Base-by-base conservation (phyloP, 768 basidiomycete genomes). In the Polyporus arcularius region DNA sequence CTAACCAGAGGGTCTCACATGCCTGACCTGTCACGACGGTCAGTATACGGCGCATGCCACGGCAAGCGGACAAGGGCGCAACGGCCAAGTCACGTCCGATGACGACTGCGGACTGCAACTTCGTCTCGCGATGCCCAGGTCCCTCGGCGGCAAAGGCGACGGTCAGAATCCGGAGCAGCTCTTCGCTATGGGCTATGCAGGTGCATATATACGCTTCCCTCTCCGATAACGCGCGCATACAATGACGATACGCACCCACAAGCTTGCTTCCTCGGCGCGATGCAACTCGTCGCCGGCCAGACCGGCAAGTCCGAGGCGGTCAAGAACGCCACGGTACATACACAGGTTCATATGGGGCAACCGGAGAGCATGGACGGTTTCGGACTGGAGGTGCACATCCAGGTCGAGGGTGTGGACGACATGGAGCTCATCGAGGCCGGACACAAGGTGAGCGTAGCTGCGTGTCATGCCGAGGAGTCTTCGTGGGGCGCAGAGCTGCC, bases 251-350 rank as follows among this genome's bases (percentile, higher is more conserved):
- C 45, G 28, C 35, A 38, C 35, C 21, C 47, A 12, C 56, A 89
- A 89, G 90, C 87, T 3, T 92, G 90, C 68, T 81, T 91, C 70
- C 78, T 91, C 0, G 85, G 87, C 4, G 90, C 90, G 0, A 71
- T 91, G 55, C 88, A 90, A 69, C 68, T 82, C 43, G 75, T 81
- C 35, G 87, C 88, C 0, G 75, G 78, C 21, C 73, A 78, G 21
- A 67, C 78, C 64, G 86, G 86, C 18, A 86, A 85, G 72, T 70
- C 73, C 35, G 83, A 85, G 0, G 78, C 78, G 60, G 84, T 80
- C 1, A 78, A 80, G 49, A 78, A 83, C 15, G 89, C 87, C 1
- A 78, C 82, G n/a, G 82, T 91, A 38, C 82, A 84, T 58, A 77
- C 85, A 1, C 78, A 72, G 38, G 90, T 92, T 12, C 78, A 82